Evolutionary conservation across 176 grass and related monocot genomes (phyloP), one percentile per base, ranked within the genome.

Genomic region (Eremochloa ophiuroides): DNA sequence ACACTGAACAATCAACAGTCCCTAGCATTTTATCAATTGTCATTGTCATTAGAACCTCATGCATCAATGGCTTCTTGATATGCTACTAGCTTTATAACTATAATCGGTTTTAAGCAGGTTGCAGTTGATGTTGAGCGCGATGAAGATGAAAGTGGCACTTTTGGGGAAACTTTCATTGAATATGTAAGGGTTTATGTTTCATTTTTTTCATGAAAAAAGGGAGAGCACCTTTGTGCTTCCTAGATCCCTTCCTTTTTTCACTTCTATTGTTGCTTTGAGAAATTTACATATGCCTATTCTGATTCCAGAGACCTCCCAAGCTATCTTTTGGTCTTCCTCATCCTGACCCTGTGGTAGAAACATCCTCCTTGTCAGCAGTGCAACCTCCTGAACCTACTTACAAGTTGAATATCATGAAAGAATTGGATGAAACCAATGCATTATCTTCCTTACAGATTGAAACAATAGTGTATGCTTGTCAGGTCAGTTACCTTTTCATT

Each of bases 261-360:
- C 2, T 47, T 67, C 27, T 83, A 38, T 56, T 61, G 10, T 68
- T 69, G 26, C 14, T 65, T 34, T 70, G 20, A 42, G 33, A 71
- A 46, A 41, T 55, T 85, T 31, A 29, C 33, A 74, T 53, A 74
- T 43, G 1, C 56, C 28, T 79, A 38, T 40, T 62, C 15, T 33
- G 43, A 84, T 86, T 90, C 20, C 87, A 99, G 97, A 87, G 97
- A 69, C 97, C 97, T 44, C 89, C 97, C 51, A 99, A 85, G 80
- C 75, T 99, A 44, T 93, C 91, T 72, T 69, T 99, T 69, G 97
- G 93, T 80, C 65, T 86, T 43, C 80, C 93, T 22, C 97, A 99
- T 85, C 97, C 97, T 80, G 97, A 99, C 91, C 91, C 97, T 76
- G 88, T 99, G 23, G 97, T 99, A 71, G 97, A 99, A 86, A 99